Conservation (phyloP, 208 protist genomes). For the Trypanosoma theileri region DNA sequence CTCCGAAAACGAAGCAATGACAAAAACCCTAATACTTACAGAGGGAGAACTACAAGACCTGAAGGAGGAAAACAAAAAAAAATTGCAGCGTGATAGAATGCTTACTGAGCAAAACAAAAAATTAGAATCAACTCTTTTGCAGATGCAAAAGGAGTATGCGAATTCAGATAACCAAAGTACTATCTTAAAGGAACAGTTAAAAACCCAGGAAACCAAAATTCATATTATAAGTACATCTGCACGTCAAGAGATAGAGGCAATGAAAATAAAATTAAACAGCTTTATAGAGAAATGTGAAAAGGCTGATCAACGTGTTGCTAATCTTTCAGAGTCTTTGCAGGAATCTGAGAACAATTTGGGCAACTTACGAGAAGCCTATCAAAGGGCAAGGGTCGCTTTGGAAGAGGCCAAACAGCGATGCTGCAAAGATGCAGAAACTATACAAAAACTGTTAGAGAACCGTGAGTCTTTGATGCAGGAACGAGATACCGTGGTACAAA, state of each 20-base stretch:
- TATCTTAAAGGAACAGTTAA: slow-evolving; percentile 26
- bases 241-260: slow-evolving; percentile 38
- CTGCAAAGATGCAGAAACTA: slow-evolving; percentile 44
- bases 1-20: slow-evolving; percentile 42
- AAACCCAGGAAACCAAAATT: slow-evolving; percentile 33
- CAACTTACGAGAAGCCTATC: slow-evolving; percentile 36
- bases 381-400: slow-evolving; percentile 41
- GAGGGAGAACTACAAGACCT: slow-evolving; percentile 41
- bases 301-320: slow-evolving; percentile 25
- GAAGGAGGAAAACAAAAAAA: slow-evolving; percentile 30
- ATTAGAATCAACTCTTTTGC: slow-evolving; percentile 17
- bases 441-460: slow-evolving; percentile 58
- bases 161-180: slow-evolving; percentile 10
- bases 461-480: slow-evolving; percentile 62
- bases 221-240: slow-evolving; percentile 40
- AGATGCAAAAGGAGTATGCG: slow-evolving; percentile 22
- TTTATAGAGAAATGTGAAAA: slow-evolving; percentile 59
- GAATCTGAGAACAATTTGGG: slow-evolving; percentile 27
- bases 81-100: slow-evolving; percentile 12
- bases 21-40: slow-evolving; percentile 54
- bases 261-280: slow-evolving; percentile 52
- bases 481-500: slow-evolving; percentile 69
- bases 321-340: slow-evolving; percentile 34
- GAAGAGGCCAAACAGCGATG: slow-evolving; percentile 71
- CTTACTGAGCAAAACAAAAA: slow-evolving; percentile 16